These are phyloP conservation scores for Chlamydomonas applanata DNA, from an alignment of 139 green algal genomes.

Conservation along the genomic window DNA sequence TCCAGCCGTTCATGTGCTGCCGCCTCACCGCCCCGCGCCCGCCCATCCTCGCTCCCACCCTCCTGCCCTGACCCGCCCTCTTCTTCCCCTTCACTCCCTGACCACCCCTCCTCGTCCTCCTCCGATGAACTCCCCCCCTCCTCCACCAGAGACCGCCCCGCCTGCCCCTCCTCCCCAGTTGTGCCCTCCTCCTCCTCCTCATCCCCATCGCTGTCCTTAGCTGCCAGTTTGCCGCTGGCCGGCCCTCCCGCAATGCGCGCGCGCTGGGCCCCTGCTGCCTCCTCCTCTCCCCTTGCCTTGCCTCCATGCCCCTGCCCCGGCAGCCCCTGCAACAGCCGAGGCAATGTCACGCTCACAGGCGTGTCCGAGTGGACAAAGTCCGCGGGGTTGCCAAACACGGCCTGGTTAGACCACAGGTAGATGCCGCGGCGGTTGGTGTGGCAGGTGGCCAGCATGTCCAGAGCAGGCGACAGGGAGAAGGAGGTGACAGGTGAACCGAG, in stretches of 20 bases:
- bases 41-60: too few relatives aligned
- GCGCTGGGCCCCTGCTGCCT: background rate
- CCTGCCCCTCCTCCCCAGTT: background rate
- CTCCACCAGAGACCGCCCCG: too few relatives aligned
- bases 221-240: background rate
- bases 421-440: constrained; percentile 85
- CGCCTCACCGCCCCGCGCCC: background rate
- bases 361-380: constrained; percentile 20
- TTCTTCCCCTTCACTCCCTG: too few relatives aligned
- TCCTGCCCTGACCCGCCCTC: too few relatives aligned
- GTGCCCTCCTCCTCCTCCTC: constrained; percentile 12
- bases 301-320: too few relatives aligned
- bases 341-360: constrained; percentile 51
- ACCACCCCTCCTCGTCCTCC: constrained; percentile 8
- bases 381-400: constrained; percentile 58
- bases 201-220: background rate
- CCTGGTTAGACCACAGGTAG: constrained; percentile 92
- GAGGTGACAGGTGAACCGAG: constrained; percentile 74
- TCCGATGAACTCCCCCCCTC: constrained; percentile 6
- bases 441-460: constrained; percentile 92
- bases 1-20: constrained; percentile 33
- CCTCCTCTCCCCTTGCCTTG: background rate
- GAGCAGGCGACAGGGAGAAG: constrained; percentile 69
- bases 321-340: constrained; percentile 10
- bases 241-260: too few relatives aligned